Base-by-base conservation (phyloP, 2,329 filamentous ascomycete species). In the Cercospora sesami region DNA sequence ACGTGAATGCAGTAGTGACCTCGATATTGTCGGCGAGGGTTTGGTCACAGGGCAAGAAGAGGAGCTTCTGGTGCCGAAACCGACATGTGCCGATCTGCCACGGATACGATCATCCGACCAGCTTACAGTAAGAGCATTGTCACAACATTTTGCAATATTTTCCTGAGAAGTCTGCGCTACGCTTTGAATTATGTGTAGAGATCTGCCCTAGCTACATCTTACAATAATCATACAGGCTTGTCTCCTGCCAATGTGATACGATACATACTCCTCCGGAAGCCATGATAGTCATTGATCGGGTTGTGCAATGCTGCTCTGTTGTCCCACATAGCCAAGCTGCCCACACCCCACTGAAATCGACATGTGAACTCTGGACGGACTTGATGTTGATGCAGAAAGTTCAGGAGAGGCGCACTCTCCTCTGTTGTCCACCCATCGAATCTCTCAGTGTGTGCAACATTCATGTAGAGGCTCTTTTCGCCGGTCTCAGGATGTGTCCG, bases 391-490 rank as follows among this genome's bases (percentile, higher is more conserved):
- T 89, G 92, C 10, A 93, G 79, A 81, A 92, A 92, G 75, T 91
- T 90, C 68, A 93, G 83, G 7, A 93, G 81, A 51, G 84, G 84
- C 71, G 94, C 91, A 1, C 90, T 93, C 77, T 96, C 93, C 75
- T 95, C 92, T 75, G 91, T 91, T 80, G 95, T 95, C 75, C 90
- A 86, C 8, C 92, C 92, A 1, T 94, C 86, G 64, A 96, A 94
- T 36, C 89, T 85, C 64, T 91, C 89, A 3, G 91, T 94, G 80
- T 94, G 95, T 76, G 94, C 91, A 2, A 89, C 89, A 77, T 95
- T 96, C 31, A 96, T 86, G 73, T 87, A 96, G 12, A 96, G 81
- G 0, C 90, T 89, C 81, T 95, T 95, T 77, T 94, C 90, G 9
- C 91, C 91, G 0, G 92, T 95, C 10, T 77, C 80, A 0, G 92